These are phyloP conservation scores for Penicillium griseofulvum DNA, from an alignment of 2,329 filamentous ascomycete species.

Conservation along the genomic window DNA sequence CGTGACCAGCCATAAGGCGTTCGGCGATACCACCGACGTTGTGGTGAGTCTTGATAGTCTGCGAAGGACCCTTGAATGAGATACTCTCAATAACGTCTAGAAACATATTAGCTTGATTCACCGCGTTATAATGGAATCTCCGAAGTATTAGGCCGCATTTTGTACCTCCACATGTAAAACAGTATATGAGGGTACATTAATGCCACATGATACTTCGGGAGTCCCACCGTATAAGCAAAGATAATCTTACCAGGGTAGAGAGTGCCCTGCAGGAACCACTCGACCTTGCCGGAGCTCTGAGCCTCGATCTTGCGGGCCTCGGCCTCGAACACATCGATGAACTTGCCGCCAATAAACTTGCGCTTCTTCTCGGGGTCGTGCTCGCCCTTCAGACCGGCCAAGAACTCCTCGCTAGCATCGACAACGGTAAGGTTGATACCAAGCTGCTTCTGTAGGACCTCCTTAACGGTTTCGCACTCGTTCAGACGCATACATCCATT, in stretches of 20 bases:
- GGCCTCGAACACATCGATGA: slow-evolving; percentile 80
- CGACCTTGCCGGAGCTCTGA: slow-evolving; percentile 58
- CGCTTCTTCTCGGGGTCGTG: slow-evolving; percentile 81
- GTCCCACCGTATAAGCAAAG: too few relatives aligned
- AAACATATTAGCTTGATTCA: background rate
- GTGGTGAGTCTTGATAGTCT: slow-evolving; percentile 68
- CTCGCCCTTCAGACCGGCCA: slow-evolving; percentile 74
- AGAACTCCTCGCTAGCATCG: slow-evolving; percentile 73
- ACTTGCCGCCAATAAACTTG: slow-evolving; percentile 81
- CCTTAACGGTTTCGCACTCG: slow-evolving; percentile 77
- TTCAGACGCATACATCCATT: slow-evolving; percentile 83
- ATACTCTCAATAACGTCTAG: slow-evolving; percentile 53
- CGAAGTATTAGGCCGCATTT: too few relatives aligned
- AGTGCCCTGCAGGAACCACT: slow-evolving; percentile 85
- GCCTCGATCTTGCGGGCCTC: slow-evolving; percentile 50
- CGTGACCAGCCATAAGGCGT: slow-evolving; percentile 47
- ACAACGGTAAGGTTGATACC: slow-evolving; percentile 89
- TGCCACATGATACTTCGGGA: too few relatives aligned
- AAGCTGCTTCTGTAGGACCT: slow-evolving; percentile 73
- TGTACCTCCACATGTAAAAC: too few relatives aligned
- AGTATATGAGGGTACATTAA: too few relatives aligned
- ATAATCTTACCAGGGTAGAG: slow-evolving; percentile 60
- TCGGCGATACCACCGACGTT: slow-evolving; percentile 68
- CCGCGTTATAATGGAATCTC: slow-evolving; percentile 28
- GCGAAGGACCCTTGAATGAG: slow-evolving; percentile 69